Base-by-base conservation (phyloP, 108 stramenopile species). In the Nitzschia sp. region DNA sequence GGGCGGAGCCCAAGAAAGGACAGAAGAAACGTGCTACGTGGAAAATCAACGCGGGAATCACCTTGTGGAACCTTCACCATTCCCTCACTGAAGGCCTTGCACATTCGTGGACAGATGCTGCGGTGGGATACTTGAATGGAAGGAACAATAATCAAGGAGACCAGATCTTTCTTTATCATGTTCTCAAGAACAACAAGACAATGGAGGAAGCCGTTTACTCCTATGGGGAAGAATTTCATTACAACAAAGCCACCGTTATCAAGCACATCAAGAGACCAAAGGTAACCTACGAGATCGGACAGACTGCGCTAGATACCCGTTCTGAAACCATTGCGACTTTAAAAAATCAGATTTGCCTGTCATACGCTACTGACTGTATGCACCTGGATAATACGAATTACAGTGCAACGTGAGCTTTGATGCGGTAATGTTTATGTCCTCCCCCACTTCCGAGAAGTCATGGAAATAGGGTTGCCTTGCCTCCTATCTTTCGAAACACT, bases 21-120 rank as follows among this genome's bases (percentile, higher is more conserved):
- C 38, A 40, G 10, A 62, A 72, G 29, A 72, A 72, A 48, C 52
- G 59, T 24, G 54, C 43, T 22, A 69, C 75, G 5, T 76, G 75
- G 75, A 67, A 76, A n/a, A 68, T 76, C 25, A 76, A 76, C 57
- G 75, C 75, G 9, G 75, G 75, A 10, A 61, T 76, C 21, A 76
- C 75, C 6, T 29, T 76, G n/a, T 76, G 75, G 75, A 69, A 76
- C 51, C 41, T 76, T 39, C 60, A 61, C 25, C 75, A 76, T 62
- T 53, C 52, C 15, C 44, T 46, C 38, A 63, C 66, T 1, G 8
- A 34, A 48, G 44, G 14, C 29, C 48, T 76, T 0, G 61, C 53
- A 5, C 41, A 69, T 10, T 41, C 48, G 29, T 76, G 75, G 75
- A 61, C 60, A 24, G n/a, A 65, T 20, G 61, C 61, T 19, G 61